Evolutionary conservation across 495 filamentous ascomycete genomes (phyloP), one percentile per base, ranked within the genome.

Genomic region (Penicillium odoratum): DNA sequence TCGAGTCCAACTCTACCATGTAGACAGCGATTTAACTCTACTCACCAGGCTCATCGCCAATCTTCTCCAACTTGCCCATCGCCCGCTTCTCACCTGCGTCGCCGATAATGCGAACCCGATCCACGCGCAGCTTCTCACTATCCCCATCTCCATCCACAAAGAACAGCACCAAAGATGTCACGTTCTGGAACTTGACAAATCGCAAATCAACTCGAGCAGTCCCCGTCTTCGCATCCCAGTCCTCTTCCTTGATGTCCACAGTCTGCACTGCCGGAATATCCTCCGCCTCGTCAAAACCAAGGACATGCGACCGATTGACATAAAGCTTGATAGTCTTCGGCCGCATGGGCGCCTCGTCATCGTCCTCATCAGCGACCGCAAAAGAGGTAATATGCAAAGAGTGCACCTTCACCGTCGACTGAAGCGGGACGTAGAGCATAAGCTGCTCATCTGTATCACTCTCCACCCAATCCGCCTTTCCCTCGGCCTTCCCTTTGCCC

Each of bases 381-480:
- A 92, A 65, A 15, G 92, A 97, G 6, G 95, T 98, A 57, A 98
- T 81, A 68, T 98, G 83, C 45, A 98, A 70, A 5, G 92, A 91
- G 69, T 97, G 93, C 30, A 97, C 82, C 79, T 98, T 98, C 56
- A 97, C 64, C 48, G 87, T 91, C 9, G 88, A 85, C 71, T 92
- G 86, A 73, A 98, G 97, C 8, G 94, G 94, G 48, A 96, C 78
- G 70, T 88, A 97, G 51, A 98, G 83, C 87, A 98, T 90, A 57
- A 98, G 72, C 80, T 98, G 95, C 77, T 97, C 92, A 69, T 98
- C 94, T n/a, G 93, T 96, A 68, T 97, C 95, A 67, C 91, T 97
- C 80, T 98, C 91, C n/a, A 97, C 84, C 91, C 92, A 98, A 73
- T 98, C 94, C 51, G 84, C 84, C 43, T 70, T 65, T 7, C 65